These are phyloP conservation scores for Vitis amurensis DNA, from an alignment of 164 flowering plant genomes.

Conservation along the genomic window DNA sequence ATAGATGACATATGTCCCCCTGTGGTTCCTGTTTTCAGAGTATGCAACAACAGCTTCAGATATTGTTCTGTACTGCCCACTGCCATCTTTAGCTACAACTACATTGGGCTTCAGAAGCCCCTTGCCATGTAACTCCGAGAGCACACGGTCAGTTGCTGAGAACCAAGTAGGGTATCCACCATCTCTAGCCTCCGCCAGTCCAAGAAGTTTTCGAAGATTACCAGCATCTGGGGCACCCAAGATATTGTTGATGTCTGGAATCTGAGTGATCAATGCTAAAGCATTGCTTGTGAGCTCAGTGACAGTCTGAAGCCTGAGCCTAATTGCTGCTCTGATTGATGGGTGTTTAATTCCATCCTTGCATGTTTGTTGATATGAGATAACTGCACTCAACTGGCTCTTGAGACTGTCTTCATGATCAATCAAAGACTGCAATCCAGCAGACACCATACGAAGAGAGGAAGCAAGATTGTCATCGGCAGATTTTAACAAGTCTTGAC, in stretches of 20 bases:
- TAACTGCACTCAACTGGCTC: constrained; percentile 53
- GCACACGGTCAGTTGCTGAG: constrained; percentile 30
- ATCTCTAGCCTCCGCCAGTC: constrained; percentile 2
- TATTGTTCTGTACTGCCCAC: constrained; percentile 51
- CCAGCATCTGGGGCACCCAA: not conserved
- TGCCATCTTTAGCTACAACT: constrained; percentile 60
- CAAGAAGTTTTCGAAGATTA: constrained; percentile 11
- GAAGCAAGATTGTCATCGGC: constrained; percentile 45
- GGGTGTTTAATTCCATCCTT: constrained; percentile 35
- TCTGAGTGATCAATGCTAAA: constrained; percentile 40
- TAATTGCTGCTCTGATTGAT: constrained; percentile 29
- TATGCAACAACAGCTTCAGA: constrained; percentile 47
- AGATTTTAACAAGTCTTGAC: constrained; percentile 40
- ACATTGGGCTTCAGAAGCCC: constrained; percentile 33
- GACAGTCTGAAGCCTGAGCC: constrained; percentile 29
- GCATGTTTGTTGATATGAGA: constrained; percentile 55
- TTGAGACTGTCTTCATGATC: constrained; percentile 33
- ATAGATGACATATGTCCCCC: constrained; percentile 45
- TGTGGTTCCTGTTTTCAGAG: constrained; percentile 24
- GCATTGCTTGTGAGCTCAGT: constrained; percentile 48
- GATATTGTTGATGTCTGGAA: constrained; percentile 26
- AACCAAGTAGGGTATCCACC: constrained; percentile 42
- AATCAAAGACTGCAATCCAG: constrained; percentile 24
- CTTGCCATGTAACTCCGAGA: constrained; percentile 22
- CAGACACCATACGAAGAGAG: constrained; percentile 30